Evolutionary conservation across 306 rosid species (phyloP), one percentile per base, ranked within the genome.

Genomic region (Cicer yamashitae): DNA sequence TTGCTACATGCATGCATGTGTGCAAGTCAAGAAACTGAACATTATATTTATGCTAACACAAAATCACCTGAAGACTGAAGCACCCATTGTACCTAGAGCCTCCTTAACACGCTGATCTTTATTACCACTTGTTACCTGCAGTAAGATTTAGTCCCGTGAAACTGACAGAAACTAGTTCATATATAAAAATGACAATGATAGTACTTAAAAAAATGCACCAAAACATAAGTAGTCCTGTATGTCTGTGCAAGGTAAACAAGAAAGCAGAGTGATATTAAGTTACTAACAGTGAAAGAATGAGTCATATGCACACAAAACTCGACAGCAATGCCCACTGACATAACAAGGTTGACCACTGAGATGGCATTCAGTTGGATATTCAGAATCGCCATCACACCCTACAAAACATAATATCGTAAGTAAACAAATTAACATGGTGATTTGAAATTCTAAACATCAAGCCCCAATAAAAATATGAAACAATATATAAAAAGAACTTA

Each of bases 371-470:
- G 79, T 78, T 94, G 99, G 94, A 94, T 94, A 70, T 87, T 66
- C 82, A 94, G 87, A 83, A 94, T 90, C 34, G 98, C 96, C 99
- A 94, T 94, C 84, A 94, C 91, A 43, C 99, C 99, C 99, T 94
- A 87, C 67, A 75, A 63, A 85, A 58, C 52, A 75, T 59, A 63
- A 73, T 64, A 58, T 76, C 37, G 82, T 76, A 54, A 82, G 79
- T 75, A 79, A 75, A 67, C 11, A 40, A 74, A 70, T 45, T 52
- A 22, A 59, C 76, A 39, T 70, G 74, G 25, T 72, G 30, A 30
- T 59, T 53, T 46, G 57, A 73, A 44, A 62, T 73, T 84, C 73
- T 17, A 12, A 51, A 67, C 10, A 53, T 25, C 66, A 45, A 71
- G 63, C 77, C 67, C 59, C 18, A 18, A 22, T 45, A 70, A 54